phyloP scores from a whole-genome alignment of 139 green algal genomes.

The Picochlorum sp. region DNA sequence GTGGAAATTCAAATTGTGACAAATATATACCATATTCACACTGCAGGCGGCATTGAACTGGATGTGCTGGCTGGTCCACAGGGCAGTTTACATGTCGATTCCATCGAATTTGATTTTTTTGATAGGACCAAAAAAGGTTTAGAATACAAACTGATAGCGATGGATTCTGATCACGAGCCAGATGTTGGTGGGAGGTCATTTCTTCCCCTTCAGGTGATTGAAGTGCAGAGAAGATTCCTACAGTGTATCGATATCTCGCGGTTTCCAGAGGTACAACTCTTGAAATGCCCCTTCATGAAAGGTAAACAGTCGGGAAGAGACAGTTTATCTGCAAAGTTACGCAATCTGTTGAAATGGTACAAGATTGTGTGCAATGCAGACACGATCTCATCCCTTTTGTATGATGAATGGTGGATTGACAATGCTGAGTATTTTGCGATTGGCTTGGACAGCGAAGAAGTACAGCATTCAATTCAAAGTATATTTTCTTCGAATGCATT shows the following conservation, averaged over 20 bases:
- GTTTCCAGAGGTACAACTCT: too few species aligned
- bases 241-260: neutral
- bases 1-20: too few species aligned
- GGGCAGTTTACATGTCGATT: too few species aligned
- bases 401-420: neutral
- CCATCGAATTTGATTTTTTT: too few species aligned
- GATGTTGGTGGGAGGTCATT: constrained; percentile 8
- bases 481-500: neutral
- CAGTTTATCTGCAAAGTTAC: neutral
- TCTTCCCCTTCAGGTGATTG: neutral
- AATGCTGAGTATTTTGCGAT: constrained; percentile 21
- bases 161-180: constrained; percentile 4
- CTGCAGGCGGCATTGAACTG: neutral
- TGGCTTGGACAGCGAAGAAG: constrained; percentile 2
- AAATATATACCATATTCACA: too few species aligned
- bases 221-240: neutral
- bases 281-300: too few species aligned
- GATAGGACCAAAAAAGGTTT: too few species aligned
- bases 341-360: neutral
- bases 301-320: neutral
- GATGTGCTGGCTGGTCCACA: too few species aligned
- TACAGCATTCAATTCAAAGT: neutral
- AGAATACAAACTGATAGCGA: constrained; percentile 7
- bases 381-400: neutral
- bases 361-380: neutral